Evolutionary conservation across 2,329 filamentous ascomycete species (phyloP).

Genomic region (Fusarium sp.): DNA sequence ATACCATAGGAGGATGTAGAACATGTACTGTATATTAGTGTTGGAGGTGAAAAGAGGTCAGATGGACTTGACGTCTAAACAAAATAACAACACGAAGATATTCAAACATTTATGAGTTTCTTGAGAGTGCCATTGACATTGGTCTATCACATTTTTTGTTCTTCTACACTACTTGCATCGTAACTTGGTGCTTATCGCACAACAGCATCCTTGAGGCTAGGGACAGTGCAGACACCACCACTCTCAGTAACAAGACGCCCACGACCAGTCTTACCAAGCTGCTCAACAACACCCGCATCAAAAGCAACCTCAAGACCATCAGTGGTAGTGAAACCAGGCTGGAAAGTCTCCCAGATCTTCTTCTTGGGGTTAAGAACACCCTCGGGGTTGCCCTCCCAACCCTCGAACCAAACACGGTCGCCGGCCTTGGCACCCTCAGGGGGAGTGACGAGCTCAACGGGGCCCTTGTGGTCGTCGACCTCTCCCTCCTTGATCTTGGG

Average conservation of each 20-base stretch:
- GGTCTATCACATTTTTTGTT: slow-evolving; percentile 16
- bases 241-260: slow-evolving; percentile 78
- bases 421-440: slow-evolving; percentile 83
- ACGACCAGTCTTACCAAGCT: slow-evolving; percentile 75
- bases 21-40: slow-evolving; percentile 35
- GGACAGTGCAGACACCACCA: slow-evolving; percentile 85
- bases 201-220: slow-evolving; percentile 79
- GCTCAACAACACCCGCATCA: slow-evolving; percentile 80
- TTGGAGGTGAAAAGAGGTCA: background rate
- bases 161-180: background rate
- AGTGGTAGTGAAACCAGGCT: slow-evolving; percentile 95
- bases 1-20: slow-evolving; percentile 32
- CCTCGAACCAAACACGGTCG: slow-evolving; percentile 91
- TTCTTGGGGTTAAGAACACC: slow-evolving; percentile 97
- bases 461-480: slow-evolving; percentile 81
- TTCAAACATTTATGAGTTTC: background rate
- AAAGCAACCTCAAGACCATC: slow-evolving; percentile 84
- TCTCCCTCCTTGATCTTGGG: slow-evolving; percentile 85
- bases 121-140: background rate
- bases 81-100: background rate
- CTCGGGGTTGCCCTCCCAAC: slow-evolving; percentile 93
- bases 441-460: slow-evolving; percentile 90
- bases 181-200: slow-evolving; percentile 73
- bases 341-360: slow-evolving; percentile 98
- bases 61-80: background rate